Conservation (phyloP, 2,329 filamentous ascomycete species). For the Lachnellula suecica region DNA sequence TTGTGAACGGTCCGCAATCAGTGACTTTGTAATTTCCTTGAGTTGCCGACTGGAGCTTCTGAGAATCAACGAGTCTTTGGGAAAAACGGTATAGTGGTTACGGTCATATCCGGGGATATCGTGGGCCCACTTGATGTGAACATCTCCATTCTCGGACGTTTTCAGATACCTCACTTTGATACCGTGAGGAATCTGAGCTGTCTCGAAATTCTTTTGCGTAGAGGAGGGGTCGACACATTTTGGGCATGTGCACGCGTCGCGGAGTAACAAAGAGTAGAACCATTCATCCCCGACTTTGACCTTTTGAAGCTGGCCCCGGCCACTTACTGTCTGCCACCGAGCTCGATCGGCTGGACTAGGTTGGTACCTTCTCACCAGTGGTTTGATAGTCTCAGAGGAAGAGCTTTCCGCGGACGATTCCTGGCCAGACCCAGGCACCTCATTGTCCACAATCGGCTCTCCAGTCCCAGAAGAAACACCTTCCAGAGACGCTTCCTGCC, state of each 20-base stretch:
- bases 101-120: slow-evolving; percentile 42
- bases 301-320: no score
- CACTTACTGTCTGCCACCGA: no score
- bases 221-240: slow-evolving; percentile 57
- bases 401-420: no score
- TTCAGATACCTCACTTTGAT: slow-evolving; percentile 40
- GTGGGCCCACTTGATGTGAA: slow-evolving; percentile 55
- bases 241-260: slow-evolving; percentile 59
- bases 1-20: slow-evolving; percentile 4
- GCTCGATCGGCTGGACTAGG: no score
- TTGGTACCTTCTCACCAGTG: no score
- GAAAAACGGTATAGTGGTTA: slow-evolving; percentile 27
- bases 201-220: slow-evolving; percentile 63
- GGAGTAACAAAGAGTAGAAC: slow-evolving; percentile 38
- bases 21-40: neutral
- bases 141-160: slow-evolving; percentile 37
- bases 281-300: neutral
- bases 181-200: slow-evolving; percentile 57
- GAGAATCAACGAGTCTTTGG: slow-evolving; percentile 15
- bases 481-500: no score
- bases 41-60: neutral
- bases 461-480: no score
- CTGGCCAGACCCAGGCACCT: no score
- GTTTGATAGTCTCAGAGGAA: no score
- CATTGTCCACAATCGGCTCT: no score